Evolutionary conservation across 441 rosid species (phyloP).

Genomic region (Erodium moschatum): DNA sequence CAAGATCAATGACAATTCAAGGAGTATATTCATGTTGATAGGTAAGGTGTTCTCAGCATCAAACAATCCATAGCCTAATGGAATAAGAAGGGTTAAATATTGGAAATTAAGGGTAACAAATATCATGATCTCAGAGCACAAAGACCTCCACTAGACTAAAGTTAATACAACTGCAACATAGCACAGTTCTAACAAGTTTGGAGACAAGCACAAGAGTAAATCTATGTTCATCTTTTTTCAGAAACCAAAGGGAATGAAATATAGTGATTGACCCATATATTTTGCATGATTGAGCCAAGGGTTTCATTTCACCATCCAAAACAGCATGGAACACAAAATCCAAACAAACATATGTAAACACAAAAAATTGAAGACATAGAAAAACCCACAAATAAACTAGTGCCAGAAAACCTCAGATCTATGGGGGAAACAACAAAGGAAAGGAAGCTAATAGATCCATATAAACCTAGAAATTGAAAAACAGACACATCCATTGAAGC

Average conservation of each 20-base stretch:
- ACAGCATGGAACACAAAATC: not conserved
- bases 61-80: not conserved
- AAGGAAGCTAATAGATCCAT: too few relatives aligned
- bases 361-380: not conserved
- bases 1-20: not conserved
- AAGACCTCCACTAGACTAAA: not conserved
- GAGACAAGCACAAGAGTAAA: too few relatives aligned
- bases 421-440: not conserved
- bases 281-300: not conserved
- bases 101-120: not conserved
- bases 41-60: too few relatives aligned
- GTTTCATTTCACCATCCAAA: too few relatives aligned
- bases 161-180: not conserved
- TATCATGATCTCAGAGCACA: not conserved
- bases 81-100: not conserved
- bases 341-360: not conserved
- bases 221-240: too few relatives aligned
- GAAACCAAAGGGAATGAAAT: too few relatives aligned
- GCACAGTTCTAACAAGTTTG: too few relatives aligned
- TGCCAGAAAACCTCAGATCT: not conserved
- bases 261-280: not conserved
- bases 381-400: not conserved
- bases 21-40: too few relatives aligned
- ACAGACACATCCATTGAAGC: slow-evolving; percentile 11
- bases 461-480: too few relatives aligned